These are phyloP conservation scores for Aspergillus versicolor DNA, from an alignment of 2,329 filamentous ascomycete species.

Conservation along the genomic window DNA sequence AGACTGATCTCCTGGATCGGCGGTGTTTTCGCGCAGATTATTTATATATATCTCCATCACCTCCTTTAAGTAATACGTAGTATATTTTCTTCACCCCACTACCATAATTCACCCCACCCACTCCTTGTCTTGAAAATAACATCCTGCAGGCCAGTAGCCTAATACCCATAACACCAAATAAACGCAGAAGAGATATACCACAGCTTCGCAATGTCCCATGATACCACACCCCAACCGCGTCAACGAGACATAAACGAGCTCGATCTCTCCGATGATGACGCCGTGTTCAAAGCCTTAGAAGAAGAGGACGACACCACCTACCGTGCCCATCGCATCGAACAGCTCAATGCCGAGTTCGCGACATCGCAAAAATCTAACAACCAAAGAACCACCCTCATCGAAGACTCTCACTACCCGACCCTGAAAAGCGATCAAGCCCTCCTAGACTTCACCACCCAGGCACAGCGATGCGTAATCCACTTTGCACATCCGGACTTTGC, in stretches of 20 bases:
- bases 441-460: constrained; percentile 60
- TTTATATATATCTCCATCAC: background rate
- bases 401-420: constrained; percentile 36
- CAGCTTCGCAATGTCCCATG: background rate
- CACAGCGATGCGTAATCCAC: constrained; percentile 59
- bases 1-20: background rate
- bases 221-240: background rate
- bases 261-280: constrained; percentile 46
- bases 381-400: constrained; percentile 21
- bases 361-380: constrained; percentile 40
- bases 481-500: constrained; percentile 66
- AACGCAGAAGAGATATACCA: background rate
- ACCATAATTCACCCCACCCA: background rate
- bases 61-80: background rate
- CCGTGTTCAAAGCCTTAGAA: constrained; percentile 58
- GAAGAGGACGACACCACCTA: constrained; percentile 54
- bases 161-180: background rate
- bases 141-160: too few species aligned
- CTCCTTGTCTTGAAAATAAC: background rate
- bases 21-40: background rate
- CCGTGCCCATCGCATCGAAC: constrained; percentile 58
- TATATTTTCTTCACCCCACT: background rate
- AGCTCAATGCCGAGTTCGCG: constrained; percentile 58
- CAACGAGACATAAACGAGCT: constrained; percentile 2
- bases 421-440: constrained; percentile 55